Evolutionary conservation across 108 stramenopile genomes (phyloP).

Genomic region (Nitzschia inconspicua): DNA sequence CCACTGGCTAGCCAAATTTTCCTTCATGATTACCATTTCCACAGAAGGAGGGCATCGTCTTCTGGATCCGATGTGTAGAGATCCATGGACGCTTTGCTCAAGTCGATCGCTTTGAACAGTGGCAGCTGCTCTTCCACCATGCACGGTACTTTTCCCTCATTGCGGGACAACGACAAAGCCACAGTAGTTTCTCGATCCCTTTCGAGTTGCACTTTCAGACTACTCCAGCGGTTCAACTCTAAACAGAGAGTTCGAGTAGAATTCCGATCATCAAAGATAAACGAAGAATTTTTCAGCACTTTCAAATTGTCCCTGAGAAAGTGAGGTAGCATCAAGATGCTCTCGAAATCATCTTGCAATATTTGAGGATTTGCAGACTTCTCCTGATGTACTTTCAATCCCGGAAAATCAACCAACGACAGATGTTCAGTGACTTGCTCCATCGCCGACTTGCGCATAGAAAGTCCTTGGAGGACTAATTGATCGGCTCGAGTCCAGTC

Average conservation of each 20-base stretch:
- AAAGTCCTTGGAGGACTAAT: not conserved
- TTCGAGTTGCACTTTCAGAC: not conserved
- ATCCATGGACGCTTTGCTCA: too few relatives aligned
- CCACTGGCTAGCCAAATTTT: too few relatives aligned
- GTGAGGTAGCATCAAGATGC: not conserved
- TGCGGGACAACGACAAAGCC: too few relatives aligned
- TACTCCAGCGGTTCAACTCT: slow-evolving; percentile 12
- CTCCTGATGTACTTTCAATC: not conserved
- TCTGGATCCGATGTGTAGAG: too few relatives aligned
- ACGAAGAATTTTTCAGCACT: not conserved
- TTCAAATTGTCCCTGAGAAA: not conserved
- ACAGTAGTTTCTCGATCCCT: not conserved
- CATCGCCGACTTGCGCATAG: not conserved
- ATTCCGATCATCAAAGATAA: not conserved
- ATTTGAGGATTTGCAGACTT: not conserved
- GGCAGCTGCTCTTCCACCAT: too few relatives aligned
- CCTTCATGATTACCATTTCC: too few relatives aligned
- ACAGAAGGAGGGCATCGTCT: too few relatives aligned
- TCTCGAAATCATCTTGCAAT: not conserved
- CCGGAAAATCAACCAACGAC: not conserved
- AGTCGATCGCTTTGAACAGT: too few relatives aligned
- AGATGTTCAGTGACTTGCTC: not conserved
- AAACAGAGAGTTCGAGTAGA: not conserved
- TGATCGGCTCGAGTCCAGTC: not conserved
- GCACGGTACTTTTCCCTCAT: too few relatives aligned